Base-by-base conservation (phyloP, 176 grass and related monocot genomes). In the Stipa capillata region DNA sequence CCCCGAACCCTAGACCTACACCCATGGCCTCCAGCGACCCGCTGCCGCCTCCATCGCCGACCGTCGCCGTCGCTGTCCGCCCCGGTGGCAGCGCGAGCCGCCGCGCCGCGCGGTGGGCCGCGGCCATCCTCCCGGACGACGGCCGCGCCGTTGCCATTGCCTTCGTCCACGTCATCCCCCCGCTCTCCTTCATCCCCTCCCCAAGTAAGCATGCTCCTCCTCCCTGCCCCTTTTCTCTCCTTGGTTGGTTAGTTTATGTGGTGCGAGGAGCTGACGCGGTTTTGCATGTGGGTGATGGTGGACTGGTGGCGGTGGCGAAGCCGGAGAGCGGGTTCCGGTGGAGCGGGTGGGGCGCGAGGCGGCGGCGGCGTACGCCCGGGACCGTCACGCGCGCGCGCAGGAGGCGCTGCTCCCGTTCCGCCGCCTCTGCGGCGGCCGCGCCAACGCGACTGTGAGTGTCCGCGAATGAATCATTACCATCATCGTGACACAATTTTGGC, bases 111-210 rank as follows among this genome's bases (percentile, higher is more conserved):
- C 72, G 85, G 20, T 97, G 95, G 95, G 89, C 86, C 3, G 81
- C 85, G 6, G 85, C 85, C 49, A 56, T 73, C 63, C 66, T 89
- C 60, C 54, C 64, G 0, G 58, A 55, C n/a, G 79, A 79, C 24
- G 83, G 84, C 45, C 12, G 18, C 58, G 49, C 80, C 67, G 68
- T 32, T 73, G 12, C 87, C 60, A 20, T 97, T n/a, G 3, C 91
- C 80, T 69, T 94, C 80, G 60, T 94, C 23, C 80, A 97, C 54
- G 85, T 97, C 68, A 85, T 97, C 76, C 83, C 89, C 33, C 18
- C 70, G 35, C 72, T 97, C 76, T 18, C 85, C 18, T 87, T 77
- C 83, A 66, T 94, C 43, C 95, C 95, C 11, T 88, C 89, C 29
- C 95, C 92, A 2, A 49, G 92, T 94, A 88, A 79, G 79, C 17